A percentile compares a stretch with the other conserved stretches of the same genome.
Evolutionary conservation across 768 basidiomycete genomes (phyloP).

Genomic region (Postia placenta): DNA sequence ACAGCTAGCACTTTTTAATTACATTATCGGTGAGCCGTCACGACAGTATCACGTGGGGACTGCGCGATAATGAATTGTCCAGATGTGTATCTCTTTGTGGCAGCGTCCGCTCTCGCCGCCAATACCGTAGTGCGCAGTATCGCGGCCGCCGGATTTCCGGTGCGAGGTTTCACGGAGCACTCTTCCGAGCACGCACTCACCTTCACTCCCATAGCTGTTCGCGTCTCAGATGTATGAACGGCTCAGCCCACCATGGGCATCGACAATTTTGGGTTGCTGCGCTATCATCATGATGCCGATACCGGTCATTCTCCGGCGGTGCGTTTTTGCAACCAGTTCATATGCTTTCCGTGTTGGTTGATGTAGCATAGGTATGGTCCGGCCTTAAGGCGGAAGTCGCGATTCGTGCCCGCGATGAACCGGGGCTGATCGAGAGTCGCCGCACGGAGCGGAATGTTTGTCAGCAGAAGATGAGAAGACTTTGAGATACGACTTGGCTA

Average conservation of each 20-base stretch:
- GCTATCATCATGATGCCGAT: conserved; percentile 45
- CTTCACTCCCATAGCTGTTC: conserved; percentile 31
- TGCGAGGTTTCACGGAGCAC: conserved; percentile 1
- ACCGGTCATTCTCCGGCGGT: conserved; percentile 20
- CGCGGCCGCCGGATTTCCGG: conserved; percentile 34
- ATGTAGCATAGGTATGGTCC: background rate
- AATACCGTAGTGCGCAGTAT: conserved; percentile 47
- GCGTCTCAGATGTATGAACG: conserved; percentile 47
- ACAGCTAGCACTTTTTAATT: conserved; percentile 50
- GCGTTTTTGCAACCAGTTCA: background rate
- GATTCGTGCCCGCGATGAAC: background rate
- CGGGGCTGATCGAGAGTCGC: too few relatives aligned
- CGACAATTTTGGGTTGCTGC: conserved; percentile 47
- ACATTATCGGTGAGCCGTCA: conserved; percentile 40
- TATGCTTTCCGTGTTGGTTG: background rate
- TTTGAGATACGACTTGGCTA: too few relatives aligned
- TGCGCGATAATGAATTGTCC: background rate
- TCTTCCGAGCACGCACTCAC: background rate
- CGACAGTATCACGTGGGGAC: too few relatives aligned
- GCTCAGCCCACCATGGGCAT: conserved; percentile 52
- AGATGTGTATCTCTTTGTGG: conserved; percentile 45
- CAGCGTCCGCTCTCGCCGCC: conserved; percentile 52
- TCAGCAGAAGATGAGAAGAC: too few relatives aligned
- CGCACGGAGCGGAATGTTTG: too few relatives aligned
- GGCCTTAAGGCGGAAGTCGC: background rate